A percentile compares a stretch with the other conserved stretches of the same genome.
phyloP scores from a whole-genome alignment of 2,329 filamentous ascomycete species.

The Chaetomiaceae sp. region DNA sequence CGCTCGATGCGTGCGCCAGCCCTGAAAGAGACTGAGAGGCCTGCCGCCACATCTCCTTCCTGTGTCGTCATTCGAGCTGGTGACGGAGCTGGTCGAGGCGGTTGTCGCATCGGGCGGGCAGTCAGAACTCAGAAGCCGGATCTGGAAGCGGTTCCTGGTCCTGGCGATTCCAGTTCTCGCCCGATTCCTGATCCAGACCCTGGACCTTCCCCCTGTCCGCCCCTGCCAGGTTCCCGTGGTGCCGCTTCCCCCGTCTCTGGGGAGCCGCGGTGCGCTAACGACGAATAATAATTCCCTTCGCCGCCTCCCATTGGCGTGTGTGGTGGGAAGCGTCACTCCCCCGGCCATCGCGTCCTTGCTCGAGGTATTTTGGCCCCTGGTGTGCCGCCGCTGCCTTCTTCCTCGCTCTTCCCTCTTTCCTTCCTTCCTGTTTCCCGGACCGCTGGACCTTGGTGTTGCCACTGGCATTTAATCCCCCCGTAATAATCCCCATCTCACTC shows the following conservation, averaged over 20 bases:
- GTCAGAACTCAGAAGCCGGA: too few species aligned
- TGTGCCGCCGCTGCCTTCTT: conserved; percentile 11
- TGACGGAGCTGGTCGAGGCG: too few species aligned
- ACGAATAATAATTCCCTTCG: conserved; percentile 7
- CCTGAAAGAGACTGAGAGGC: too few species aligned
- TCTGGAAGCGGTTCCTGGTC: too few species aligned
- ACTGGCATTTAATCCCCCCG: conserved; percentile 8
- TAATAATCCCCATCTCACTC: conserved; percentile 19
- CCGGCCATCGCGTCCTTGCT: conserved; percentile 10
- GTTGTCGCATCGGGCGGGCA: too few species aligned
- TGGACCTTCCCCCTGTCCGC: background rate
- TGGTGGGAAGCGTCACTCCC: conserved; percentile 2
- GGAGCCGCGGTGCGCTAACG: conserved; percentile 3
- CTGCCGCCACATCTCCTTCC: too few species aligned
- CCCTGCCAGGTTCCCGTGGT: background rate
- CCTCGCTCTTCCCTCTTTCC: conserved; percentile 10
- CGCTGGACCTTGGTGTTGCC: background rate
- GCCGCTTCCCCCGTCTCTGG: conserved; percentile 11
- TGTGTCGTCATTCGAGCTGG: too few species aligned
- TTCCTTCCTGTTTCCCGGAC: conserved; percentile 12
- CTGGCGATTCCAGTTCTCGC: too few species aligned
- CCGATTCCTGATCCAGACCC: conserved; percentile 2
- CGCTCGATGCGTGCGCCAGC: too few species aligned
- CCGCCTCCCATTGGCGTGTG: conserved; percentile 15
- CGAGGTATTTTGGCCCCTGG: conserved; percentile 18